Evolutionary conservation across 225 moss, liverwort and hornwort species (phyloP), one percentile per base, ranked within the genome.

Genomic region (Physcomitrium patens): DNA sequence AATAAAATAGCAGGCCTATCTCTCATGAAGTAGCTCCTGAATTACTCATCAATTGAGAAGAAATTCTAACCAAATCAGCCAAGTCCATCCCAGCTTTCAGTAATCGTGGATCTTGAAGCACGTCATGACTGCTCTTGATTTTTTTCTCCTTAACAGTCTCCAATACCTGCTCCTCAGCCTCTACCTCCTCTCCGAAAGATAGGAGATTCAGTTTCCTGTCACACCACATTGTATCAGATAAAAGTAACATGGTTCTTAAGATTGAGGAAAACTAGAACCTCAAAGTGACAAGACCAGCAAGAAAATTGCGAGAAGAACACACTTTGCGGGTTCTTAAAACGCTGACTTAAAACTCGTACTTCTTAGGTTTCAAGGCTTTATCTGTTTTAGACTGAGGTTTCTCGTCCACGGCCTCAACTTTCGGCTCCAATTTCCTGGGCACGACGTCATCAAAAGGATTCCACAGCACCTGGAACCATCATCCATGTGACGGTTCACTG

Each of bases 401-500:
- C 54, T 83, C 85, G 52, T 74, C 74, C 15, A 50, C 79, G 68
- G 50, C 59, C 47, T 57, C 83, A 66, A 78, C 65, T 50, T 73
- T 49, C 53, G 66, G 27, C 77, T 90, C 86, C 26, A 86, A 62
- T 70, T 61, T 72, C 83, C 91, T 89, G 76, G 92, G 86, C 60
- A 99, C 77, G 43, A 99, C 62, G 77, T 99, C 99, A 86, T 99
- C 99, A 81, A 93, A 99, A 46, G 99, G 99, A 91, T 99, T 99
- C 99, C 99, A 99, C 78, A 99, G 91, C 86, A 99, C 99, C 94
- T 94, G 94, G 85, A 87, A 87, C 83, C 85, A 89, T 86, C 83
- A 89, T 89, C 86, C 91, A 93, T 80, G 84, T 85, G 85, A 90
- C 82, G 86, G 84, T 86, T 85, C 89, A 92, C 87, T 90, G 92